These are phyloP conservation scores for Chaetomium fimeti DNA, from an alignment of 495 filamentous ascomycete genomes.

Conservation along the genomic window DNA sequence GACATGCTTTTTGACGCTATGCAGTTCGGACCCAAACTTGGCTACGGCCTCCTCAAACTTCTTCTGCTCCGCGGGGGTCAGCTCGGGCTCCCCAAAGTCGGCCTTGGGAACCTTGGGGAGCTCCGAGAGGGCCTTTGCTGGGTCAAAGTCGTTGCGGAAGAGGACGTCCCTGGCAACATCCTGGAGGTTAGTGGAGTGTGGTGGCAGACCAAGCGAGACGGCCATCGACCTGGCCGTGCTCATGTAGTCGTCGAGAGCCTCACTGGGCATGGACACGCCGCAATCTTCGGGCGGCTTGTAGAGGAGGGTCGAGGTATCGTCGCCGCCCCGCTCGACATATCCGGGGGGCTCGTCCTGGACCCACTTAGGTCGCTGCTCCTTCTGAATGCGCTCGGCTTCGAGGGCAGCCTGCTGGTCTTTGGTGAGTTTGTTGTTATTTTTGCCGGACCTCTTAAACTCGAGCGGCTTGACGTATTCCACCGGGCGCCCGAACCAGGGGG, in stretches of 20 bases:
- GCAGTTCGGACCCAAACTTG: slow-evolving; percentile 88
- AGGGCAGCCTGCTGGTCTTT: slow-evolving; percentile 76
- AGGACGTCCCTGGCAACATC: slow-evolving; percentile 81
- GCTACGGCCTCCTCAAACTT: slow-evolving; percentile 89
- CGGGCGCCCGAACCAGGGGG: slow-evolving; percentile 76
- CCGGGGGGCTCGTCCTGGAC: slow-evolving; percentile 86
- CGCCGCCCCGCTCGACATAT: slow-evolving; percentile 81
- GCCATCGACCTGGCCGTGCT: slow-evolving; percentile 60
- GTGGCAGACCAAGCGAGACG: slow-evolving; percentile 60
- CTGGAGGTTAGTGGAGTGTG: slow-evolving; percentile 77
- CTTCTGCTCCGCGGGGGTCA: slow-evolving; percentile 74
- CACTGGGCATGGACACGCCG: slow-evolving; percentile 47
- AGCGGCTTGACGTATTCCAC: slow-evolving; percentile 86
- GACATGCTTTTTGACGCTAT: slow-evolving; percentile 78
- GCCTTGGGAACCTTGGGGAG: slow-evolving; percentile 65
- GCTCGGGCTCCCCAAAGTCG: slow-evolving; percentile 80
- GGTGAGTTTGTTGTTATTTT: slow-evolving; percentile 65
- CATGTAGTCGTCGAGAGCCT: slow-evolving; percentile 71
- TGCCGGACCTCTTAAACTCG: slow-evolving; percentile 71
- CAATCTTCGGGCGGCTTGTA: slow-evolving; percentile 60
- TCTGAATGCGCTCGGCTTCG: slow-evolving; percentile 74
- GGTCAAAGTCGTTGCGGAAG: slow-evolving; percentile 66
- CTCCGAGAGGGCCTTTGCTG: slow-evolving; percentile 67
- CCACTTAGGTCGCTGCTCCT: slow-evolving; percentile 84
- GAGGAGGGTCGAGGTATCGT: slow-evolving; percentile 56